Base-by-base conservation (phyloP, 108 stramenopile genomes). In the Discostella stelligeroides region DNA sequence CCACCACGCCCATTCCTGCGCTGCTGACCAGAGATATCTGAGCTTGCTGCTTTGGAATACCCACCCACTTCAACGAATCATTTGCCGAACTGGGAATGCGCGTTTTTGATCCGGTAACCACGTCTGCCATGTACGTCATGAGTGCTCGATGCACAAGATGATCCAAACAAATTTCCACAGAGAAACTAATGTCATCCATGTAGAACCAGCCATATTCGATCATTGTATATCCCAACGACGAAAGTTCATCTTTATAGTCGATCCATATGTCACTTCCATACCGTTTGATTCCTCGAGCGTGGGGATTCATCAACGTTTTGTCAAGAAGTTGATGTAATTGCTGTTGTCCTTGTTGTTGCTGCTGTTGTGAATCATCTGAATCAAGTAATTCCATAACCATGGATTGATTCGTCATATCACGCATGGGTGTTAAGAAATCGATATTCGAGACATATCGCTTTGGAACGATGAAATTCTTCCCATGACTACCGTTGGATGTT, bases 121-220 rank as follows among this genome's bases (percentile, higher is more conserved):
- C 70, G 57, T 88, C 87, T 5, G 82, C 85, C 56, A 73, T 53
- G 58, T 86, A 84, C 8, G 85, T 78, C 63, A 76, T 80, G 15
- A 86, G 58, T 21, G 85, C 81, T 5, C 78, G 68, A 15, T 79
- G 72, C 11, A 74, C 59, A 17, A 84, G 43, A 57, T 88, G 88
- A 50, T 88, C 85, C 0, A 88, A 46, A 61, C 85, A 88, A 59
- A 88, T 82, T 40, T 88, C 85, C 0, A 85, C 47, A 6, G 83
- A 78, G 17, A 88, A 53, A 8, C 81, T 48, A 8, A 88, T 75
- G 0, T 75, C 85, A 60, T 88, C 85, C 60, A 86, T 57, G 28
- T 68, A 63, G 60, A 88, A 72, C 88, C 88, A 89, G 14, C 74
- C 88, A 46, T 86, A 85, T 71, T 88, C 88, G 40, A 88, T 84